Evolutionary conservation across 768 basidiomycete species (phyloP), one percentile per base, ranked within the genome.

Genomic region (Lactarius indigo): DNA sequence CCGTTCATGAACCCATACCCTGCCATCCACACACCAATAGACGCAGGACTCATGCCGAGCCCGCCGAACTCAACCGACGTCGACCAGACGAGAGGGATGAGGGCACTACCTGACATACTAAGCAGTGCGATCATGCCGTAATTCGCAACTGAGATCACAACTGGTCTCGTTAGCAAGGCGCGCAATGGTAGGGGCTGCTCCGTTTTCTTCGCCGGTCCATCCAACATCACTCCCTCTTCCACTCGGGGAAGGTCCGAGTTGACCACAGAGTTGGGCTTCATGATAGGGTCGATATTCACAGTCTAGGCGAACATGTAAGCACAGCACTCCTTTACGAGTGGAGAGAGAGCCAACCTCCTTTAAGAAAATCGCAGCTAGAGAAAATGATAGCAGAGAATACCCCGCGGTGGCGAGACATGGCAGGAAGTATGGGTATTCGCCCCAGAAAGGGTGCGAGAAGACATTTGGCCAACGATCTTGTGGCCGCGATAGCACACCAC

Each of bases 51-150:
- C 41, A 78, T 65, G 13, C 75, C 74, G 5, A 81, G 76, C 6
- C 81, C 82, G 1, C 82, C 81, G 9, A 79, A 73, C 33, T 72
- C 72, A 28, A 80, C 71, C 0, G 84, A 79, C 17, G 81, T 78
- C 23, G 81, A 75, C 60, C 78, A 78, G 72, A 84, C 81, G 33
- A 85, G 72, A 4, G 85, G 84, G 2, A 76, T 50, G 20, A 86
- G 74, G 17, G 78, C 78, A 17, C 71, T 41, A 59, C 78, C 61
- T 9, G 76, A 72, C 39, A 80, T 78, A 33, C 82, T 80, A 6
- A 81, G 69, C 20, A 86, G 78, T 9, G 77, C 76, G 12, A 84
- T 74, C 8, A 72, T 69, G 56, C 74, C 77, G 70, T 83, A 84
- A 68, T 82, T 84, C 63, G 71, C 65, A n/a, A 82, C 71, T 20